Base-by-base conservation (phyloP, 1,284 basidiomycete species). In the Marasmius fiardii region DNA sequence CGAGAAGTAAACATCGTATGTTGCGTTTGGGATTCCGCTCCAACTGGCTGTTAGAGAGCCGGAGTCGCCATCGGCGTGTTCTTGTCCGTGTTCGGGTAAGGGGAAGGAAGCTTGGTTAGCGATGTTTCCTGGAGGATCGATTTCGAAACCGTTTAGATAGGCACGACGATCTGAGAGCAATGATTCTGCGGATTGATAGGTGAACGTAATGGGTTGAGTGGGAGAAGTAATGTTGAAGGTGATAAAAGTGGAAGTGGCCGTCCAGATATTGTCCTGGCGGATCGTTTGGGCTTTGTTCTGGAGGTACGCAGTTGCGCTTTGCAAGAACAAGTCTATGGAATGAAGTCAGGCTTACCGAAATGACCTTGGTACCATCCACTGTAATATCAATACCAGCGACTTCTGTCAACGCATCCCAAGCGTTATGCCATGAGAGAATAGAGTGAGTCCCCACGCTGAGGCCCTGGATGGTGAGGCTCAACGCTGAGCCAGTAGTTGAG, bases 141-240 rank as follows among this genome's bases (percentile, higher is more conserved):
- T 23, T 16, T 56, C 55, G 6, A 56, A 34, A n/a, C 35, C 51
- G 35, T 56, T 56, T 39, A 56, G 21, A 34, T 41, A 56, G 26
- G 49, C 51, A 5, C 51, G 51, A n/a, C 37, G 31, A 35, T 56
- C 55, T 12, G 51, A 14, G 28, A 28, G n/a, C 10, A 20, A 41
- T 20, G 39, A 18, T 20, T 31, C 20, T 28, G 20, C 26, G 34
- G 55, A 43, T 21, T 49, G 26, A 43, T 53, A 56, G 28, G 49
- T 51, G 43, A 56, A 12, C 14, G 44, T 37, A 24, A 44, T 33
- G 11, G 20, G 18, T 21, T 56, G 34, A 34, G 26, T 41, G 4
- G 55, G 11, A 16, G 51, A 52, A 1, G 39, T 28, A 18, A 56
- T 51, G 51, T 52, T 56, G 37, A 56, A 56, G 1, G 24, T 52